Percentiles rank a stretch among this genome's conserved stretches.
Conservation (phyloP, 176 grass and related monocot species). For the Elaeis guineensis region DNA sequence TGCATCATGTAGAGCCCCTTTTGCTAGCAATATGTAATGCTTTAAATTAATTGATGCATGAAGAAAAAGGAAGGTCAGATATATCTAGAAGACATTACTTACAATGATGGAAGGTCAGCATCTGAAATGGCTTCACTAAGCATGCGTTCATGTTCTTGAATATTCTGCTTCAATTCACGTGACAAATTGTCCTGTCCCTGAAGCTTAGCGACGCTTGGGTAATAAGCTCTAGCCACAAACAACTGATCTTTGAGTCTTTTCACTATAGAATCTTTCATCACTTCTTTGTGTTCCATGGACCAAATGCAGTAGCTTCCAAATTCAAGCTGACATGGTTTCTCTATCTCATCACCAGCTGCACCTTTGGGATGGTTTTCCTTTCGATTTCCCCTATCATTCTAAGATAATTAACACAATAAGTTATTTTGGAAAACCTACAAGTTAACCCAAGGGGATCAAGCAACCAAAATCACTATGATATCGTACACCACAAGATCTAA, state of each 20-base stretch:
- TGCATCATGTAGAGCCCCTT: too few species aligned
- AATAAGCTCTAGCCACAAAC: constrained; percentile 74
- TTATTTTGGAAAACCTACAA: too few species aligned
- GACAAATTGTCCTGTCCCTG: constrained; percentile 48
- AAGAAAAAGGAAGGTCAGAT: too few species aligned
- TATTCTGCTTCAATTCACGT: constrained; percentile 60
- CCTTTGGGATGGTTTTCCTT: constrained; percentile 22
- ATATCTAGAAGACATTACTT: neutral
- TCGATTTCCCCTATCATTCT: constrained; percentile 22
- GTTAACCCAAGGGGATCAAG: too few species aligned
- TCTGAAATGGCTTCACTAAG: constrained; percentile 67
- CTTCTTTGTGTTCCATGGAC: constrained; percentile 67
- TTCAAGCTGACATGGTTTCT: constrained; percentile 58
- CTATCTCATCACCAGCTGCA: constrained; percentile 8
- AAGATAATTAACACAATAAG: constrained; percentile 8
- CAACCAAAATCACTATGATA: too few species aligned
- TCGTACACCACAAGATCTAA: too few species aligned
- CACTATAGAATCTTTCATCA: constrained; percentile 56
- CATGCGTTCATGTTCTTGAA: constrained; percentile 84
- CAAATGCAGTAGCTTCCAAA: constrained; percentile 82
- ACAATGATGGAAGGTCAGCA: constrained; percentile 37
- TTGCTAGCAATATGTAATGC: too few species aligned
- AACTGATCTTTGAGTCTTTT: constrained; percentile 75
- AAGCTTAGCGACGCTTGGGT: constrained; percentile 74
- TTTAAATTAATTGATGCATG: too few species aligned